Conservation (phyloP, 2,329 filamentous ascomycete species). For the Aspergillus sp. region DNA sequence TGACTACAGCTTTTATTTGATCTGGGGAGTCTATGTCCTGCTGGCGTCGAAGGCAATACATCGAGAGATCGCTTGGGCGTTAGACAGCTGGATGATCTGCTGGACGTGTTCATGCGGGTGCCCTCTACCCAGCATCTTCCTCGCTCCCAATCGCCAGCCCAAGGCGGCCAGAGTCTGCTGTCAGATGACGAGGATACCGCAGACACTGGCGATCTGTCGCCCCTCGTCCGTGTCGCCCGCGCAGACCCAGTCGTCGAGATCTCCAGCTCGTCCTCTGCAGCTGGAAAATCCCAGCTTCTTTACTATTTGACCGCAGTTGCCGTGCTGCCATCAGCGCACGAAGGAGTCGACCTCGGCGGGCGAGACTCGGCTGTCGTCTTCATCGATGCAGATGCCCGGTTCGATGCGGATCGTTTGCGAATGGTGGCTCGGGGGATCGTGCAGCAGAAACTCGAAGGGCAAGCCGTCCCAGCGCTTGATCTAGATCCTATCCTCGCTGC, state of each 20-base stretch:
- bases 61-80: slow-evolving; percentile 32
- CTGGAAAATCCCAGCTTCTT: slow-evolving; percentile 51
- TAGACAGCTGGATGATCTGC: slow-evolving; percentile 37
- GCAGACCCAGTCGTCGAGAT: slow-evolving; percentile 43
- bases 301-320: slow-evolving; percentile 46
- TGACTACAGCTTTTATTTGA: slow-evolving; percentile 21
- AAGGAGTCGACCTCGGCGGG: slow-evolving; percentile 31
- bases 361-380: slow-evolving; percentile 44
- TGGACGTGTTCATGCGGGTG: slow-evolving; percentile 27
- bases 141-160: not conserved
- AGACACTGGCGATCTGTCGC: slow-evolving; percentile 2
- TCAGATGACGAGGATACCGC: not conserved
- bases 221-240: slow-evolving; percentile 2
- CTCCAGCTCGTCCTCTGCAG: slow-evolving; percentile 40
- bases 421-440: slow-evolving; percentile 21
- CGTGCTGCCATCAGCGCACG: slow-evolving; percentile 37
- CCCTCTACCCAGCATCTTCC: slow-evolving; percentile 3
- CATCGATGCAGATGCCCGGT: slow-evolving; percentile 47
- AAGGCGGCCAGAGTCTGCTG: too few relatives aligned
- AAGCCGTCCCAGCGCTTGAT: not conserved
- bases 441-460: slow-evolving; percentile 5
- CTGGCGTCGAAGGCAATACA: slow-evolving; percentile 5
- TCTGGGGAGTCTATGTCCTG: slow-evolving; percentile 18
- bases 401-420: slow-evolving; percentile 42
- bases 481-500: slow-evolving; percentile 22